Conservation (phyloP, 805 yeast species). For the Candida koratica region DNA sequence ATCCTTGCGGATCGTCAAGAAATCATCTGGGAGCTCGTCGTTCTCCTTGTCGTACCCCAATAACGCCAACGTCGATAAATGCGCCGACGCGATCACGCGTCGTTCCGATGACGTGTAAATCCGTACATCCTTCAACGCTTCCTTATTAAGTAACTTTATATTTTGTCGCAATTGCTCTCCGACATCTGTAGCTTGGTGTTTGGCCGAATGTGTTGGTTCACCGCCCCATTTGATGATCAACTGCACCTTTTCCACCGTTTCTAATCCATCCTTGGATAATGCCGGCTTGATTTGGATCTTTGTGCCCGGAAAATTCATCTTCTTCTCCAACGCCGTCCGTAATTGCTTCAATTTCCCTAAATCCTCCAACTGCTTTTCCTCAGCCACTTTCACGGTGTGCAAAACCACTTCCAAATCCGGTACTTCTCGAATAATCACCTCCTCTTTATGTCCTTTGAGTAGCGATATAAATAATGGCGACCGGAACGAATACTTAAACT, state of each 20-base stretch:
- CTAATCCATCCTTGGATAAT: slow-evolving; percentile 51
- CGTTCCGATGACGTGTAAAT: slow-evolving; percentile 92
- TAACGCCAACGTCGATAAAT: slow-evolving; percentile 73
- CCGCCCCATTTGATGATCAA: slow-evolving; percentile 98
- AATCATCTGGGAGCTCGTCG: slow-evolving; percentile 62
- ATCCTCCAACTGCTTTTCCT: slow-evolving; percentile 77
- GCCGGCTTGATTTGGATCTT: slow-evolving; percentile 94
- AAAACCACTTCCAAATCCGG: slow-evolving; percentile 82
- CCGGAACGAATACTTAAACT: slow-evolving; percentile 90
- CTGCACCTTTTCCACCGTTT: slow-evolving; percentile 89
- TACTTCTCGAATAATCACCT: slow-evolving; percentile 88
- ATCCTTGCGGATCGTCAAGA: slow-evolving; percentile 80
- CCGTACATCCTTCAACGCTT: slow-evolving; percentile 77
- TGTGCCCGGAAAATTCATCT: slow-evolving; percentile 89
- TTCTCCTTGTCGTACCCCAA: slow-evolving; percentile 58
- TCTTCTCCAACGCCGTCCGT: slow-evolving; percentile 80
- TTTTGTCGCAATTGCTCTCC: slow-evolving; percentile 97
- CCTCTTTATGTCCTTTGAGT: slow-evolving; percentile 91
- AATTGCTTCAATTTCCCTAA: slow-evolving; percentile 69
- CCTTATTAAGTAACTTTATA: slow-evolving; percentile 76
- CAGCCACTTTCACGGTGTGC: slow-evolving; percentile 78
- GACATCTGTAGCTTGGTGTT: slow-evolving; percentile 88
- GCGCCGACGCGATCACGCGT: slow-evolving; percentile 90
- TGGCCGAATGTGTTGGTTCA: slow-evolving; percentile 97
- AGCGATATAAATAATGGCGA: slow-evolving; percentile 81